Evolutionary conservation across 805 yeast species (phyloP).

Genomic region (Candida alai): DNA sequence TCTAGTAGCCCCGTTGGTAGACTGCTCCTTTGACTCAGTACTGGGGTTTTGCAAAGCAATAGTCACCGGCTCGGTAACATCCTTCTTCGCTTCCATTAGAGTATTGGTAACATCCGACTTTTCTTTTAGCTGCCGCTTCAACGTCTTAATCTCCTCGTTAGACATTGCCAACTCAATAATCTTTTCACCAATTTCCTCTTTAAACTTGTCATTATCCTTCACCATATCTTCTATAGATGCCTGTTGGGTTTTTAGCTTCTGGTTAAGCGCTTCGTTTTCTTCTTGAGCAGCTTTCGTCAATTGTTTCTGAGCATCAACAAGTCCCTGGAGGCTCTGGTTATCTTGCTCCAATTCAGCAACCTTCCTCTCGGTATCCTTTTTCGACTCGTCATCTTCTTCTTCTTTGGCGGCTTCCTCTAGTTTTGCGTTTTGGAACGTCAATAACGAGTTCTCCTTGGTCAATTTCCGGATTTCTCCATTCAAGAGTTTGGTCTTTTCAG

Average conservation of each 20-base stretch:
- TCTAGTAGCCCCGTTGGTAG: too few relatives aligned
- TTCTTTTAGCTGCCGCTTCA: conserved; percentile 1
- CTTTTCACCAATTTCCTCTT: too few relatives aligned
- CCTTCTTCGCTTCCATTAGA: too few relatives aligned
- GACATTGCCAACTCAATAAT: too few relatives aligned
- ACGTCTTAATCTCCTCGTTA: conserved; percentile 6
- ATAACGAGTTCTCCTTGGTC: conserved; percentile 24
- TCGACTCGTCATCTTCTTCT: conserved; percentile 13
- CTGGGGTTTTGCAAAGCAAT: too few relatives aligned
- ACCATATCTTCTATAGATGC: too few relatives aligned
- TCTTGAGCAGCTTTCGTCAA: neutral
- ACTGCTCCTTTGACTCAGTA: too few relatives aligned
- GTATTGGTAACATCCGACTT: too few relatives aligned
- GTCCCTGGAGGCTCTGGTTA: neutral
- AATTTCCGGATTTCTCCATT: conserved; percentile 61
- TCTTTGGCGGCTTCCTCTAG: conserved; percentile 3
- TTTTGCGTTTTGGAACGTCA: conserved; percentile 12
- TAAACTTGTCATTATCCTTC: too few relatives aligned
- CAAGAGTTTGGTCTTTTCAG: conserved; percentile 56
- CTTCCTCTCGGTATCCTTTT: conserved; percentile 13
- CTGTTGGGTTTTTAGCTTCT: neutral
- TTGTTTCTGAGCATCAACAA: conserved; percentile 5
- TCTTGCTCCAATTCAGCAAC: neutral
- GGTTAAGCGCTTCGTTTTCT: neutral
- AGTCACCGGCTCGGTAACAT: too few relatives aligned